Percentiles rank a stretch among this genome's conserved stretches.
Evolutionary conservation across 2,329 filamentous ascomycete species (phyloP).

Genomic region (Aureobasidium sp.): DNA sequence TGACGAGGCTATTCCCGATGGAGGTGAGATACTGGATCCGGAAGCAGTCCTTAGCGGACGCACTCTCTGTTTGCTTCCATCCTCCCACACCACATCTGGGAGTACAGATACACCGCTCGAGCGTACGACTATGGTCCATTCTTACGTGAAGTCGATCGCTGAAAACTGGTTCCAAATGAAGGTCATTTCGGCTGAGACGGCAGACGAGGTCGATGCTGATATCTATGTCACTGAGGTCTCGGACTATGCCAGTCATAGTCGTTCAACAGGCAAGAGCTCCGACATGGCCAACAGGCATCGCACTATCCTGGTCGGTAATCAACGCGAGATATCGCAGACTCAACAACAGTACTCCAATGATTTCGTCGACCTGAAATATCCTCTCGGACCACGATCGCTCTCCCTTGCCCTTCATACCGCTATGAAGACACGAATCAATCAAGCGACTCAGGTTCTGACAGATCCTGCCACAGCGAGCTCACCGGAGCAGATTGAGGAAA

Average conservation of each 20-base stretch:
- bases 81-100: neutral
- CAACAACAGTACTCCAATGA: neutral
- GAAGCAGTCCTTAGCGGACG: neutral
- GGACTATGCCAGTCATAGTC: neutral
- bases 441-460: too few species aligned
- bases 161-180: neutral
- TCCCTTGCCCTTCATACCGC: neutral
- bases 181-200: neutral
- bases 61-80: neutral
- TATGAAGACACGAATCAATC: neutral
- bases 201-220: neutral
- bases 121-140: neutral
- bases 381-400: neutral
- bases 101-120: neutral
- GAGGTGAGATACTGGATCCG: neutral
- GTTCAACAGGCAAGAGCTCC: neutral
- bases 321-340: neutral
- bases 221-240: neutral
- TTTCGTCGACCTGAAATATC: neutral
- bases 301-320: neutral
- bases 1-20: neutral
- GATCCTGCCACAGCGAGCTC: too few species aligned
- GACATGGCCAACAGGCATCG: neutral
- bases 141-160: neutral
- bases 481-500: too few species aligned